Evolutionary conservation across 345 rosid genomes (phyloP).

Genomic region (Physaria fendleri): DNA sequence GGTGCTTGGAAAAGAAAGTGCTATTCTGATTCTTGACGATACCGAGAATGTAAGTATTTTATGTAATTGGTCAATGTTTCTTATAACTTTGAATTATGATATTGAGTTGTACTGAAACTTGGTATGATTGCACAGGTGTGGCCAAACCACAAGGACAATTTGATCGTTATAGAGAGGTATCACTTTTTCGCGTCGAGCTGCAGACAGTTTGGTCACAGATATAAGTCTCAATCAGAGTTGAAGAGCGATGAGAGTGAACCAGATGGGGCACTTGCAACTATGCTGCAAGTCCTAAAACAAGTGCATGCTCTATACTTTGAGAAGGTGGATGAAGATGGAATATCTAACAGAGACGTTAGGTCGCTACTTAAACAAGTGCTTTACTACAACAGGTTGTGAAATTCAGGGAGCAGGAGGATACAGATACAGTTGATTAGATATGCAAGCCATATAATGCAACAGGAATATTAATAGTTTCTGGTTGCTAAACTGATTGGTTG

Average conservation of each 20-base stretch:
- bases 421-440: no score
- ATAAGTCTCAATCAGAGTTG: constrained; percentile 66
- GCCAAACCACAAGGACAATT: constrained; percentile 73
- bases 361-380: no score
- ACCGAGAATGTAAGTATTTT: constrained; percentile 67
- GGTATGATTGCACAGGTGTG: constrained; percentile 54
- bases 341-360: no score
- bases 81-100: background rate
- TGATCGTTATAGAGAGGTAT: constrained; percentile 87
- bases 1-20: constrained; percentile 79
- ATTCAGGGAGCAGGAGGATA: no score
- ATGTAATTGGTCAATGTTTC: background rate
- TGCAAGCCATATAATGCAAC: no score
- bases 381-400: no score
- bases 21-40: constrained; percentile 86
- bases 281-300: constrained; percentile 51
- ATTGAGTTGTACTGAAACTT: constrained; percentile 4
- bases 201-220: constrained; percentile 65
- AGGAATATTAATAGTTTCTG: no score
- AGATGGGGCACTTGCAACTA: constrained; percentile 72
- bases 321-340: no score
- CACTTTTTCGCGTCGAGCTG: constrained; percentile 91
- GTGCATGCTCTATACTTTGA: constrained; percentile 55
- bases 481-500: no score
- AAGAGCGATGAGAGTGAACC: constrained; percentile 67